Evolutionary conservation across 2,329 filamentous ascomycete genomes (phyloP).

Genomic region (Neophaeococcomyces mojaviensis): DNA sequence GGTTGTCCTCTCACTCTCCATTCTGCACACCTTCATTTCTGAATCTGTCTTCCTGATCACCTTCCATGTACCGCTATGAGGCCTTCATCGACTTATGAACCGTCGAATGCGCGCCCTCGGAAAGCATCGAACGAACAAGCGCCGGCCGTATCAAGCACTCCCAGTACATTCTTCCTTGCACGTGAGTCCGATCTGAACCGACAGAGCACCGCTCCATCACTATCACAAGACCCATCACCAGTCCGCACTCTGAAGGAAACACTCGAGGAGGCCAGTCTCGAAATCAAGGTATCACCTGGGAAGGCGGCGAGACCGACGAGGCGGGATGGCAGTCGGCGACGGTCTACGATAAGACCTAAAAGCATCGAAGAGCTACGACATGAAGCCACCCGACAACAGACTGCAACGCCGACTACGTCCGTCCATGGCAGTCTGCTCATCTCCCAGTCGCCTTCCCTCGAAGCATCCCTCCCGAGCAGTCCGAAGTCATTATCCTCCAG

Average conservation of each 20-base stretch:
- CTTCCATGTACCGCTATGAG: conserved; percentile 27
- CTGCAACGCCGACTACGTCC: conserved; percentile 21
- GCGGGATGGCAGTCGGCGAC: conserved; percentile 20
- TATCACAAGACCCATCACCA: conserved; percentile 1
- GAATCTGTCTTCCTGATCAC: not conserved
- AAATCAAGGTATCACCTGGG: conserved; percentile 20
- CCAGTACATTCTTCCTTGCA: conserved; percentile 54
- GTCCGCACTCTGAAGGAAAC: conserved; percentile 27
- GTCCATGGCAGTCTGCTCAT: conserved; percentile 21
- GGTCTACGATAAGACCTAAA: conserved; percentile 22
- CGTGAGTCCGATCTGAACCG: conserved; percentile 41
- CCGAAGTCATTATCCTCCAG: conserved; percentile 54
- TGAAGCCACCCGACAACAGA: conserved; percentile 9
- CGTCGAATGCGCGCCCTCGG: conserved; percentile 24
- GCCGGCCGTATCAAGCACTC: conserved; percentile 27
- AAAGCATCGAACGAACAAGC: conserved; percentile 28
- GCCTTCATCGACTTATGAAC: conserved; percentile 30
- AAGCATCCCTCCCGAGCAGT: conserved; percentile 45
- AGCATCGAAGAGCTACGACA: conserved; percentile 14
- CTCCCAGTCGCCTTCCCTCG: conserved; percentile 30
- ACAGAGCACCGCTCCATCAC: conserved; percentile 3
- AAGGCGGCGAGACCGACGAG: conserved; percentile 25
- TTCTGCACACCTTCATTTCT: not conserved
- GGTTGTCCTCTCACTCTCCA: no score
- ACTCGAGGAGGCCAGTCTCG: conserved; percentile 27